Conservation (phyloP, 768 basidiomycete genomes). For the Hysterangium stoloniferum region DNA sequence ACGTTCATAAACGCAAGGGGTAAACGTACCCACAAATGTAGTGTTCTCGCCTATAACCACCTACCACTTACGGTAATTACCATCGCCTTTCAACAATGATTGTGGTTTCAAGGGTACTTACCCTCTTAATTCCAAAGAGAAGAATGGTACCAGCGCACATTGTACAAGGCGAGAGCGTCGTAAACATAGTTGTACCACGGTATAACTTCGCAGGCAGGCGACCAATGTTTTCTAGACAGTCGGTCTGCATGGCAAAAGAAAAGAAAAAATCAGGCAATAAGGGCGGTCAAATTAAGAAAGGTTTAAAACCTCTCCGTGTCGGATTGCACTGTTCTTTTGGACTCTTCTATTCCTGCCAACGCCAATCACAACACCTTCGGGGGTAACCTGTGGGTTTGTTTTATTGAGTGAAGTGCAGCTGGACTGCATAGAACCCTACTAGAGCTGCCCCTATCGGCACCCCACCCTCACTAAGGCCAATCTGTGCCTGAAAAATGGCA, state of each 20-base stretch:
- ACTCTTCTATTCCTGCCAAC: conserved; percentile 38
- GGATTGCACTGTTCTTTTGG: conserved; percentile 34
- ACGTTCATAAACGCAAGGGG: not conserved
- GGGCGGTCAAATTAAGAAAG: not conserved
- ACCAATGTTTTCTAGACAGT: conserved; percentile 47
- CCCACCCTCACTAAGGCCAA: conserved; percentile 44
- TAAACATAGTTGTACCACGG: conserved; percentile 36
- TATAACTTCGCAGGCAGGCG: conserved; percentile 39
- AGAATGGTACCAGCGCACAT: conserved; percentile 61
- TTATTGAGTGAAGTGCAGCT: not conserved
- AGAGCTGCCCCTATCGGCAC: conserved; percentile 57
- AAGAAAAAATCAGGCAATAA: not conserved
- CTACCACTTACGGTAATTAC: not conserved
- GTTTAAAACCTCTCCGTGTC: conserved; percentile 38
- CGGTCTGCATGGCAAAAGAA: conserved; percentile 15
- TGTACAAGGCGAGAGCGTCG: conserved; percentile 42
- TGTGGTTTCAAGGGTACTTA: not conserved
- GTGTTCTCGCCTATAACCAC: conserved; percentile 57
- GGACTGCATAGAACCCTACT: conserved; percentile 14
- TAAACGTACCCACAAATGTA: conserved; percentile 34
- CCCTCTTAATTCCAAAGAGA: conserved; percentile 56
- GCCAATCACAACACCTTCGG: conserved; percentile 28
- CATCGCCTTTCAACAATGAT: not conserved
- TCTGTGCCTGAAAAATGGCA: conserved; percentile 33
- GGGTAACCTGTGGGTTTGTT: not conserved